Percentiles rank a stretch among this genome's conserved stretches.
phyloP scores from a whole-genome alignment of 176 grass and related monocot genomes.

The Tillandsia leiboldiana region DNA sequence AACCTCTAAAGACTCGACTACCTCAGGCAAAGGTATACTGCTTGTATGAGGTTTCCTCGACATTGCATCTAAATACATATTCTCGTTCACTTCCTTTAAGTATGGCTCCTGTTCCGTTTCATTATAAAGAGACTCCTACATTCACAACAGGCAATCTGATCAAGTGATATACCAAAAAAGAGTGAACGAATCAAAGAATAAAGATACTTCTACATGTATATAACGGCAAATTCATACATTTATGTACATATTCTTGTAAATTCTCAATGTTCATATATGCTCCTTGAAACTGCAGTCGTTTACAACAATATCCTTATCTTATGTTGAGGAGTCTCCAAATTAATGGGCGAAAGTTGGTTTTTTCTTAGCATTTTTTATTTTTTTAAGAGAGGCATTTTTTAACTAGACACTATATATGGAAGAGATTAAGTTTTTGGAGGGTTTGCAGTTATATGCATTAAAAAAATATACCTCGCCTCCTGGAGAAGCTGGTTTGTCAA shows the following conservation, averaged over 20 bases:
- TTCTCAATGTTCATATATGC: too few species aligned
- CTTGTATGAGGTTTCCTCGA: background rate
- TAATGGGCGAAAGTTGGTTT: too few species aligned
- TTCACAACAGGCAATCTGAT: background rate
- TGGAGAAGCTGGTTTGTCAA: background rate
- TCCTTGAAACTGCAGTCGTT: too few species aligned
- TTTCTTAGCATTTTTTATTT: too few species aligned
- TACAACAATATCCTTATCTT: too few species aligned
- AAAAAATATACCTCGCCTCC: slow-evolving; percentile 12
- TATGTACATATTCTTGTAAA: too few species aligned
- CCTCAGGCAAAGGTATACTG: background rate
- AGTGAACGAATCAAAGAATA: background rate
- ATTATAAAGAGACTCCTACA: background rate
- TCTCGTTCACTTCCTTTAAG: background rate
- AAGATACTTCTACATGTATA: too few species aligned
- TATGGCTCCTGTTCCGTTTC: background rate
- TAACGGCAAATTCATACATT: too few species aligned
- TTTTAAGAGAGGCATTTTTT: too few species aligned
- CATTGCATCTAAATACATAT: background rate
- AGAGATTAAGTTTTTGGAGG: too few species aligned
- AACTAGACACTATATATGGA: too few species aligned
- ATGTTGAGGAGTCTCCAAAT: too few species aligned
- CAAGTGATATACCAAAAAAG: background rate
- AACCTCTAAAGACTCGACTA: background rate
- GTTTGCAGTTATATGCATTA: background rate